phyloP scores from a whole-genome alignment of 495 filamentous ascomycete genomes.

The Neurospora sp. region DNA sequence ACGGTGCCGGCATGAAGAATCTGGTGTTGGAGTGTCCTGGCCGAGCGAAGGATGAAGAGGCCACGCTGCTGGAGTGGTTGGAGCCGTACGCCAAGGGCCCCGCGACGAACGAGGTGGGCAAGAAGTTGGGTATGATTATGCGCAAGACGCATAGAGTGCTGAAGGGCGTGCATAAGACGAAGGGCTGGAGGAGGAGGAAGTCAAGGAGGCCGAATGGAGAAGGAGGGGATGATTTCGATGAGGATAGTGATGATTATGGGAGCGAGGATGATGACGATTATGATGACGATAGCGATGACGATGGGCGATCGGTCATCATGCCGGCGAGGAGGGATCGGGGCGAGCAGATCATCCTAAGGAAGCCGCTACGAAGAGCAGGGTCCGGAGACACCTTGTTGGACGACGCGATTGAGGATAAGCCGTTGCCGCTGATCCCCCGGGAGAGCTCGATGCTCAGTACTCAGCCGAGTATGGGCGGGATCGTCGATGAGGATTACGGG shows the following conservation, averaged over 20 bases:
- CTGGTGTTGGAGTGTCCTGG: not conserved
- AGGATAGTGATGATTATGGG: not conserved
- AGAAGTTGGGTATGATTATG: not conserved
- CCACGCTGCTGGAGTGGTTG: not conserved
- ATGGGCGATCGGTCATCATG: not conserved
- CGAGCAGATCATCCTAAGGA: not conserved
- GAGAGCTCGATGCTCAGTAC: not conserved
- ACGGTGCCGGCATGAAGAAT: not conserved
- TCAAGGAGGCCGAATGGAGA: not conserved
- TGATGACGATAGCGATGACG: not conserved
- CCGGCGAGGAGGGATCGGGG: not conserved
- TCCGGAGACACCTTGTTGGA: not conserved
- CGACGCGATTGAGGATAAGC: not conserved
- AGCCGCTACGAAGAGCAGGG: not conserved
- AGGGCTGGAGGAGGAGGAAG: not conserved
- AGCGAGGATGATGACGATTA: not conserved
- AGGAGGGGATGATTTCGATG: not conserved
- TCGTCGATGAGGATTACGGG: not conserved
- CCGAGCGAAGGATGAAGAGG: not conserved
- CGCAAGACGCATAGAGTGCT: not conserved
- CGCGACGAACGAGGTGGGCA: not conserved
- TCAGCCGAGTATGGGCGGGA: not conserved
- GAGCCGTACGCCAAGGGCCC: not conserved
- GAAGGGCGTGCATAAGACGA: not conserved
- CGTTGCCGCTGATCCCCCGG: not conserved